Base-by-base conservation (phyloP, 345 rosid genomes). In the Salix arbutifolia region DNA sequence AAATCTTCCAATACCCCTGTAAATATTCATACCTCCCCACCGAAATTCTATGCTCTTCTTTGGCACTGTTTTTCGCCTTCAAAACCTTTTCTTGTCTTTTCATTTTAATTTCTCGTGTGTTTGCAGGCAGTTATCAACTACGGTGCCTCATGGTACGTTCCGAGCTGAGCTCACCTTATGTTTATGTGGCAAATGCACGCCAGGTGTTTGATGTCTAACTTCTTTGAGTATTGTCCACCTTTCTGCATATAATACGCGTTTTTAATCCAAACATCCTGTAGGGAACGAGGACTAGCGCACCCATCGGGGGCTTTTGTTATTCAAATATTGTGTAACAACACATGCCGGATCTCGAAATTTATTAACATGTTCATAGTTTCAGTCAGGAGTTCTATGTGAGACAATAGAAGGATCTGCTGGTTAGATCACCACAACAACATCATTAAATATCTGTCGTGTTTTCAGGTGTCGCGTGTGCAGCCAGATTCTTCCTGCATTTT, bases 401-500 rank as follows among this genome's bases (percentile, higher is more conserved):
- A 12, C 50, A 46, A 14, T 46, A 46, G 18, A 14, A 46, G 18
- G 5, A 13, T 16, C 14, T 14, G 14, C 50, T 12, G 50, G 18
- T 46, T 46, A 14, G 16, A 46, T 46, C 50, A 46, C 50, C 50
- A 46, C 50, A 13, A 46, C 18, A 46, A 46, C 17, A 46, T 46
- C 50, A 46, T 30, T 67, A 72, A 19, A 12, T 56, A 21, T 30
- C 19, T 23, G 8, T 31, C 61, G 28, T 35, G 13, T 72, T 75
- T 82, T 79, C 88, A 96, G 99, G 98, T 93, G 96, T 77, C 78
- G 91, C 21, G 93, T 91, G 40, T 93, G 99, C 71, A 90, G 88
- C 85, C 96, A 93, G 85, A 90, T 90, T 31, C 81, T 91, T 4
- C 98, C 97, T 12, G 83, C 90, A 13, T 95, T 95, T 85, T 84